Evolutionary conservation across 495 filamentous ascomycete species (phyloP).

Genomic region (Trichoderma orchidacearum): DNA sequence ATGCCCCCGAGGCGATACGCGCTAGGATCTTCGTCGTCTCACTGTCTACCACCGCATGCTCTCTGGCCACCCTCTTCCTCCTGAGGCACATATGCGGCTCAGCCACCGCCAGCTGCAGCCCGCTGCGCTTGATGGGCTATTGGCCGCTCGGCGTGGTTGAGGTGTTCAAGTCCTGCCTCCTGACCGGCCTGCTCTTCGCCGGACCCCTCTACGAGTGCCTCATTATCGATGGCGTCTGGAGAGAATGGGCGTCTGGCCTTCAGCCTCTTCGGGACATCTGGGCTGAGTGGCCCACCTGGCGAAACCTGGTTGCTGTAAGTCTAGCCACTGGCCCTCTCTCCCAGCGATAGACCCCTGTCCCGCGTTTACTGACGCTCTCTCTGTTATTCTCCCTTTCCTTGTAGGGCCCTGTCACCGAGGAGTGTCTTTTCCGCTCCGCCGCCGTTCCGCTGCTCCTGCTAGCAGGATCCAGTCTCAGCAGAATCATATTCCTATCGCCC

Average conservation of each 20-base stretch:
- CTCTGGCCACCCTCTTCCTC: conserved; percentile 46
- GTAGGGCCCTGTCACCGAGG: conserved; percentile 81
- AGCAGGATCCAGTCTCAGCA: conserved; percentile 41
- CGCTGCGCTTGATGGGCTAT: conserved; percentile 53
- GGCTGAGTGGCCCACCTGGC: conserved; percentile 36
- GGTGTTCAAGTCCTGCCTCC: conserved; percentile 38
- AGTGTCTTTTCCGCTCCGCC: conserved; percentile 80
- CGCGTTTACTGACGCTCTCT: neutral
- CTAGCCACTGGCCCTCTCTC: neutral
- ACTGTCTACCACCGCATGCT: conserved; percentile 49
- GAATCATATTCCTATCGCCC: conserved; percentile 65
- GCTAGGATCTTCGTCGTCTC: conserved; percentile 71
- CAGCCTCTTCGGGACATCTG: conserved; percentile 15
- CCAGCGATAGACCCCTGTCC: neutral
- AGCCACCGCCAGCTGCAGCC: conserved; percentile 15
- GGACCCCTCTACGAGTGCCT: conserved; percentile 73
- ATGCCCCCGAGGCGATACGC: conserved; percentile 81
- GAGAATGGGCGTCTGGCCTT: conserved; percentile 38
- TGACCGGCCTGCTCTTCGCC: conserved; percentile 69
- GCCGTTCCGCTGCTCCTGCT: conserved; percentile 71
- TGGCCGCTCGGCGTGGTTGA: conserved; percentile 58
- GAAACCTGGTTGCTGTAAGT: conserved; percentile 42
- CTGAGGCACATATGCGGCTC: conserved; percentile 13
- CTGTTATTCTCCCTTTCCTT: neutral
- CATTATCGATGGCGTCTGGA: conserved; percentile 58